Evolutionary conservation across 2,329 filamentous ascomycete species (phyloP).

Genomic region (Aspergillus melleus): DNA sequence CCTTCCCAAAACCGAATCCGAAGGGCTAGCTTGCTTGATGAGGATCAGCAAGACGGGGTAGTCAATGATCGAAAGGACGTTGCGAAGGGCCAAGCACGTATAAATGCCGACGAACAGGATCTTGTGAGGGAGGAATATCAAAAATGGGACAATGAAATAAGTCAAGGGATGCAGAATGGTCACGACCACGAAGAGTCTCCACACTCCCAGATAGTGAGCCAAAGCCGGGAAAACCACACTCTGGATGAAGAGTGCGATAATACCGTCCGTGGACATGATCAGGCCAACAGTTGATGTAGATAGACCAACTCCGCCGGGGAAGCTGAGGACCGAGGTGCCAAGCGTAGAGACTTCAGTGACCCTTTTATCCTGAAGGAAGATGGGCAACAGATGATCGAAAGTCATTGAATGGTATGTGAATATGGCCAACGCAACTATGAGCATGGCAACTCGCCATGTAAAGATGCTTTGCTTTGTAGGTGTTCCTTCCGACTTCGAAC

Average conservation of each 20-base stretch:
- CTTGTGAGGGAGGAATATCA: conserved; percentile 57
- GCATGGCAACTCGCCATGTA: conserved; percentile 67
- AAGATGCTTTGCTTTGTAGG: conserved; percentile 50
- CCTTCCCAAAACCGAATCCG: conserved; percentile 62
- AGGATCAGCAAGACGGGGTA: conserved; percentile 70
- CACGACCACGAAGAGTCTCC: conserved; percentile 65
- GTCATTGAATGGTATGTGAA: conserved; percentile 97
- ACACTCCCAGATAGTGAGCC: conserved; percentile 65
- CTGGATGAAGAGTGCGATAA: conserved; percentile 72
- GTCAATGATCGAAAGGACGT: conserved; percentile 66
- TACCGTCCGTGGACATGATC: conserved; percentile 68
- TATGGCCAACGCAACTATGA: conserved; percentile 79
- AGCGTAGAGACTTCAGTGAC: conserved; percentile 31
- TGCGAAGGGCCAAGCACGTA: conserved; percentile 63
- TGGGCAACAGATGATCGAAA: conserved; percentile 87
- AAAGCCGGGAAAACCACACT: conserved; percentile 68
- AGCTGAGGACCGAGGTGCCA: conserved; percentile 52
- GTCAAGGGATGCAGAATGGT: conserved; percentile 66
- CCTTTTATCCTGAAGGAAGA: conserved; percentile 78
- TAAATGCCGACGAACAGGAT: conserved; percentile 64
- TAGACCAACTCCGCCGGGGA: conserved; percentile 65
- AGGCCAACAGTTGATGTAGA: conserved; percentile 66
- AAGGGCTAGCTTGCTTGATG: conserved; percentile 69
- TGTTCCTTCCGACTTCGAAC: conserved; percentile 43
- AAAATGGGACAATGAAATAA: conserved; percentile 69